Conservation (phyloP, 257 asterid species). For the Jasminum sambac region DNA sequence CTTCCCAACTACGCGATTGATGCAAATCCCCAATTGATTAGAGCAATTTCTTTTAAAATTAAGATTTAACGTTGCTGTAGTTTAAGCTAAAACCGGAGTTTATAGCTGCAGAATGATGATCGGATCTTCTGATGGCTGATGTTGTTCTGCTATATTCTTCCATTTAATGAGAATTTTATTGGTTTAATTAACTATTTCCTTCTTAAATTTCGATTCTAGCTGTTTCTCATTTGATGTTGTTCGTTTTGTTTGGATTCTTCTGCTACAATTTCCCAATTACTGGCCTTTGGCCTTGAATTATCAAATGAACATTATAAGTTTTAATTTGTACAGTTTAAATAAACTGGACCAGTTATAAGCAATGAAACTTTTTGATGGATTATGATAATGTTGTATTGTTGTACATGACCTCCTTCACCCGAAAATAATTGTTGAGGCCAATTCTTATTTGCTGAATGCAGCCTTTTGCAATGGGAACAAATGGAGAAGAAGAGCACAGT, state of each 20-base stretch:
- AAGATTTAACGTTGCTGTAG: not conserved
- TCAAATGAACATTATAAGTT: not conserved
- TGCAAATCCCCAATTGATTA: not conserved
- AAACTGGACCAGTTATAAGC: not conserved
- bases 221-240: not conserved
- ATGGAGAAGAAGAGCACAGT: slow-evolving; percentile 44
- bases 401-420: not conserved
- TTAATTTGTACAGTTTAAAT: not conserved
- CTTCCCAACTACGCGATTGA: not conserved
- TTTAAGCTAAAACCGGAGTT: not conserved
- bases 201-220: not conserved
- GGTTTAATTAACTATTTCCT: not conserved
- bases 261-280: not conserved
- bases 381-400: not conserved
- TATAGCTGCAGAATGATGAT: not conserved
- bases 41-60: not conserved
- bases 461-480: slow-evolving; percentile 44
- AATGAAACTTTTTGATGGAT: not conserved
- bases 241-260: not conserved
- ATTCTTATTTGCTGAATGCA: not conserved
- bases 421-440: not conserved
- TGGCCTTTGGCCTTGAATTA: not conserved
- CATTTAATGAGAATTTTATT: not conserved
- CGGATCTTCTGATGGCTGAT: not conserved
- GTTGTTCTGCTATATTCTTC: not conserved